phyloP scores from a whole-genome alignment of 768 basidiomycete genomes.

The Kwoniella botswanensis region DNA sequence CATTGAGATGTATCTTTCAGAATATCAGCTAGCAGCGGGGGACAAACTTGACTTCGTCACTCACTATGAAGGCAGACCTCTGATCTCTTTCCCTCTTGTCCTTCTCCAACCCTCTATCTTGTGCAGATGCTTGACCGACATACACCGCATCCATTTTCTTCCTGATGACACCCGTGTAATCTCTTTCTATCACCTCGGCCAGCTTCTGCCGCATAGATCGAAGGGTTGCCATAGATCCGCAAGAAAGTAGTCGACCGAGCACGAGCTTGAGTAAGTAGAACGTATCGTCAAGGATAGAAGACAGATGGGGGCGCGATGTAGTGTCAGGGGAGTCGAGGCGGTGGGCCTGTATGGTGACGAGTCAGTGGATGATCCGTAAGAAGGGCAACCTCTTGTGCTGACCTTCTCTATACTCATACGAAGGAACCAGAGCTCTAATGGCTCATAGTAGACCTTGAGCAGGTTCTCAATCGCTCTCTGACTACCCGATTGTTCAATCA shows the following conservation, averaged over 20 bases:
- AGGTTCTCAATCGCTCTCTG: conserved; percentile 68
- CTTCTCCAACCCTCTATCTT: conserved; percentile 68
- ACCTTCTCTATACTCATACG: conserved; percentile 87
- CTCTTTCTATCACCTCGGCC: conserved; percentile 76
- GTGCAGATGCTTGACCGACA: conserved; percentile 59
- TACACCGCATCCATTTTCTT: conserved; percentile 89
- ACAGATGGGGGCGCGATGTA: conserved; percentile 64
- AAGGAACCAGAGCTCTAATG: conserved; percentile 90
- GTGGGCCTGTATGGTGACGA: conserved; percentile 70
- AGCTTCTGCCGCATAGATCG: conserved; percentile 69
- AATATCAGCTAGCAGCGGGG: background rate
- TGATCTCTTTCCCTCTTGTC: conserved; percentile 73
- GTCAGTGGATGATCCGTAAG: background rate
- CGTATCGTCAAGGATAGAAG: conserved; percentile 72
- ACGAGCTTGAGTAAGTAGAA: conserved; percentile 94
- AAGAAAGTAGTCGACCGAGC: conserved; percentile 74
- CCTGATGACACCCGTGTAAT: conserved; percentile 80
- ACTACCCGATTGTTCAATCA: conserved; percentile 56
- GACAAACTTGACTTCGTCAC: conserved; percentile 52
- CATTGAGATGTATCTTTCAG: conserved; percentile 80
- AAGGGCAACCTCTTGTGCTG: conserved; percentile 13
- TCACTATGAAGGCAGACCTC: conserved; percentile 77
- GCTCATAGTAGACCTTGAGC: conserved; percentile 76
- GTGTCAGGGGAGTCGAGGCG: conserved; percentile 76
- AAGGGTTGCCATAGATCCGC: conserved; percentile 70